Evolutionary conservation across 352 stramenopile species (phyloP), one percentile per base, ranked within the genome.

Genomic region (Phytophthora pluvialis): DNA sequence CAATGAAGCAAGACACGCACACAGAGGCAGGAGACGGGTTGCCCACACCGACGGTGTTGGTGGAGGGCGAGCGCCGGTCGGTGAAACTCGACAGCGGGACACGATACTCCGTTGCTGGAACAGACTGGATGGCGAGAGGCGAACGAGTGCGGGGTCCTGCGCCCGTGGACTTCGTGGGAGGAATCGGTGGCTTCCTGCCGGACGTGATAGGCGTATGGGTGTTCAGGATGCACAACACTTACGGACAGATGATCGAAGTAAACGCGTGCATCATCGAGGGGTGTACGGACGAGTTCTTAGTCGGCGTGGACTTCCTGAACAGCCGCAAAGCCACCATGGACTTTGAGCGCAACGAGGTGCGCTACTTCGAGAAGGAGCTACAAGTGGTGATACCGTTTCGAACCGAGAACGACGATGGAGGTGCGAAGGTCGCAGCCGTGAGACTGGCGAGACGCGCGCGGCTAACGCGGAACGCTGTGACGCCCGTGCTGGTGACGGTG

Each of bases 281-380:
- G n/a, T n/a, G n/a, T n/a, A n/a, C 13, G 4, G 39, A 45, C 16
- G 16, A 45, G 16, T 45, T 45, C 10, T 5, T 45, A 12, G 15
- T 45, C 4, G 39, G 39, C 16, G 39, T 45, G 6, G 54, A 62
- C 29, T 62, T 54, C 31, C 39, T 47, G 32, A n/a, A n/a, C n/a
- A n/a, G n/a, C n/a, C n/a, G n/a, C n/a, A n/a, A n/a, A n/a, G n/a
- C n/a, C n/a, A n/a, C n/a, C n/a, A n/a, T n/a, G n/a, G n/a, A n/a
- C n/a, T n/a, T n/a, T n/a, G n/a, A n/a, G n/a, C n/a, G n/a, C n/a
- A n/a, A n/a, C n/a, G n/a, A n/a, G n/a, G n/a, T n/a, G n/a, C n/a
- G n/a, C n/a, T n/a, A n/a, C n/a, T n/a, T n/a, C n/a, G n/a, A n/a
- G n/a, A n/a, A n/a, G n/a, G n/a, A n/a, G n/a, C n/a, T n/a, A n/a